Base-by-base conservation (phyloP, 805 yeast genomes). In the Yamadazyma endophytica region DNA sequence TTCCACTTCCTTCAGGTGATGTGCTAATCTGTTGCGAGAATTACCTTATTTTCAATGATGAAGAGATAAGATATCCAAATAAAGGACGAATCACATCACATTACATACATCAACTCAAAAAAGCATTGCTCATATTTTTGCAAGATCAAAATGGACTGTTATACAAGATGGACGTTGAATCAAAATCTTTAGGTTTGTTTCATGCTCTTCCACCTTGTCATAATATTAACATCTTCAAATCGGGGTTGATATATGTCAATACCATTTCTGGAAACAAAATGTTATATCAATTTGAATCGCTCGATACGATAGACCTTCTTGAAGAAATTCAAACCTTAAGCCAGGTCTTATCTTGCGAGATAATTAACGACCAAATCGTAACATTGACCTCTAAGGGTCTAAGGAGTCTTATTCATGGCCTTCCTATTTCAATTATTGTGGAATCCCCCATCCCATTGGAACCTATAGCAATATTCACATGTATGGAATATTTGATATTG, bases 1-100 rank as follows among this genome's bases (percentile, higher is more conserved):
- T 86, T n/a, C 63, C 80, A 0, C 63, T 88, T 11, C 96, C 96
- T 0, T 84, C 81, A 3, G 79, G 78, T 32, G 94, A 94, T 1
- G 65, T 82, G 0, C 41, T 90, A 1, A 63, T 85, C 7, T 79
- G 88, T 37, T 71, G 82, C 7, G 68, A 73, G 9, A 69, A 74
- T 28, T 59, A n/a, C n/a, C n/a, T 59, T 30, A 49, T 87, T 2
- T 57, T 72, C 6, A 79, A 79, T 23, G 30, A 36, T 23, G 41
- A 74, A 67, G 43, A 71, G 57, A 39, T 52, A 67, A 7, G 54
- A n/a, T n/a, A n/a, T n/a, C n/a, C n/a, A n/a, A n/a, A n/a, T n/a
- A n/a, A n/a, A n/a, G n/a, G n/a, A n/a, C n/a, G n/a, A n/a, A n/a
- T n/a, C n/a, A 59, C 2, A 22, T 38, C 15, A n/a, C n/a, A 29